phyloP scores from a whole-genome alignment of 192 early-diverging fungal species.

The Chytriomyces confervae region DNA sequence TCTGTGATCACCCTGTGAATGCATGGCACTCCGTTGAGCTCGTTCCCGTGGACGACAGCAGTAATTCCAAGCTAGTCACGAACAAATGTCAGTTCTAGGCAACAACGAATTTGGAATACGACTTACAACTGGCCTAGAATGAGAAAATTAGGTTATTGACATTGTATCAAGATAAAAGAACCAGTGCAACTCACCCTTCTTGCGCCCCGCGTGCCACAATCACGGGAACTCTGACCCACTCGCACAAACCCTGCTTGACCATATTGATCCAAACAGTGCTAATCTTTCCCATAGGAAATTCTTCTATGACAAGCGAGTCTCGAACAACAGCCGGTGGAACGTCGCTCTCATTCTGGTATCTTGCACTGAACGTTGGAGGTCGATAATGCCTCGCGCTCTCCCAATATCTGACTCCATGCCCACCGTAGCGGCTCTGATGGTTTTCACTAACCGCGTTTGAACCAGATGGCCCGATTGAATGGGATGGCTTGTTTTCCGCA shows the following conservation, averaged over 20 bases:
- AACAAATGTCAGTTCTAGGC: background rate
- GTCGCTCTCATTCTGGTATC: constrained; percentile 62
- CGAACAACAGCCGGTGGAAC: constrained; percentile 67
- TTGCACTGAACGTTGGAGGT: constrained; percentile 56
- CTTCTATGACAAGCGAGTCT: constrained; percentile 64
- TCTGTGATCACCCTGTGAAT: constrained; percentile 86
- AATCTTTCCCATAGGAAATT: constrained; percentile 63
- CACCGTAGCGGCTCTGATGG: background rate
- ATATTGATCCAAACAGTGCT: constrained; percentile 75
- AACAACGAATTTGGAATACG: background rate
- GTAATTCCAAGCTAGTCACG: constrained; percentile 63
- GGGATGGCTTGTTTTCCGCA: constrained; percentile 3
- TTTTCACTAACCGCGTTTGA: background rate
- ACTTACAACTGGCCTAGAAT: constrained; percentile 42
- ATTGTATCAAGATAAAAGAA: too few relatives aligned
- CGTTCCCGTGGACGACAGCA: constrained; percentile 90
- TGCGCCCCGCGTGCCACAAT: constrained; percentile 77
- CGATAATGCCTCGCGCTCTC: constrained; percentile 60
- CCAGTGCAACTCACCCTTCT: constrained; percentile 34
- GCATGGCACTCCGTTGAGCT: constrained; percentile 89
- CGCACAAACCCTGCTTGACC: constrained; percentile 67
- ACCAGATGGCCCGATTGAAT: background rate
- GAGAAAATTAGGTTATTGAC: background rate
- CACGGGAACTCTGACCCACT: constrained; percentile 73
- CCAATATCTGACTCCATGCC: constrained; percentile 44